Evolutionary conservation across 78 protist genomes (phyloP).

Genomic region (Anaeramoeba flamelloides): DNA sequence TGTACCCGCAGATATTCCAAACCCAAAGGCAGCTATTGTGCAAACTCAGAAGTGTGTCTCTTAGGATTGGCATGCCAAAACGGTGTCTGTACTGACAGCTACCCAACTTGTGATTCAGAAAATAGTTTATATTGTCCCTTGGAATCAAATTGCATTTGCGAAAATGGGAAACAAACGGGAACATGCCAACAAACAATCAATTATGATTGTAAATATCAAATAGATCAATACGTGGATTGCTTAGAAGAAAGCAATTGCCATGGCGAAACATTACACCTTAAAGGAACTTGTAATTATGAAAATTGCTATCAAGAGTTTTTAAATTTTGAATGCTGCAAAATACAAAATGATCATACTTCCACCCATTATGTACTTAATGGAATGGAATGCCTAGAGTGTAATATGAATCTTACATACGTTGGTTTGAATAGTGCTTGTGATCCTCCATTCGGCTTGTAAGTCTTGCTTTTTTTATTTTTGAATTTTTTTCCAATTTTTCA

Average conservation of each 20-base stretch:
- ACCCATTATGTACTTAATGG: background rate
- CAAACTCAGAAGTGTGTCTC: background rate
- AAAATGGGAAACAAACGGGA: background rate
- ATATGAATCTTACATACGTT: background rate
- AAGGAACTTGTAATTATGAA: background rate
- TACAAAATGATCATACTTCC: background rate
- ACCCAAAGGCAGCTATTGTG: background rate
- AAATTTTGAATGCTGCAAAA: background rate
- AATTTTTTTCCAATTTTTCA: no score
- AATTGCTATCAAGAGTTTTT: background rate
- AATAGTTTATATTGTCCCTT: background rate
- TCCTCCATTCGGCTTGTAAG: no score
- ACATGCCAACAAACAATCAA: background rate
- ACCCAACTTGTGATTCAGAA: background rate
- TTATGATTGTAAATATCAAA: background rate
- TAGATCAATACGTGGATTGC: background rate
- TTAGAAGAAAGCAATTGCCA: background rate
- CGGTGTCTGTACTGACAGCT: background rate
- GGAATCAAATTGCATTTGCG: background rate
- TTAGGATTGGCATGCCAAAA: background rate
- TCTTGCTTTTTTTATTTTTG: no score
- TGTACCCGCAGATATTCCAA: background rate
- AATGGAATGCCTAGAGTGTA: background rate
- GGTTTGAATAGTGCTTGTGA: background rate
- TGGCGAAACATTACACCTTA: background rate